These are phyloP conservation scores for Linnemannia schmuckeri DNA, from an alignment of 192 early-diverging fungal genomes.

Conservation along the genomic window DNA sequence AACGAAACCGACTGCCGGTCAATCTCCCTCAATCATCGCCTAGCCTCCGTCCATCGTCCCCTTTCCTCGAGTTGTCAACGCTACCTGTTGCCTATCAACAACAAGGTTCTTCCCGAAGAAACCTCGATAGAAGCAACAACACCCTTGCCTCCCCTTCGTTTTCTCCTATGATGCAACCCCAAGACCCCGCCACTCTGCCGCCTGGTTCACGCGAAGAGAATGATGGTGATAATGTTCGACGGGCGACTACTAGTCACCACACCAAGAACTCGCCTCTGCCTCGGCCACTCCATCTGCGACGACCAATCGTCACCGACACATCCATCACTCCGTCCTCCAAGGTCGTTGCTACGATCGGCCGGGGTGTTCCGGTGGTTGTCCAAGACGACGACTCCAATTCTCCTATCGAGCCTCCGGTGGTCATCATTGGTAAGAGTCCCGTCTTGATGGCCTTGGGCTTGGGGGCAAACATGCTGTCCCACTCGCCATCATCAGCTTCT, in stretches of 20 bases:
- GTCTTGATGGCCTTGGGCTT: background rate
- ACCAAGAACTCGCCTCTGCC: slow-evolving; percentile 12
- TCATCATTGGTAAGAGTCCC: slow-evolving; percentile 1
- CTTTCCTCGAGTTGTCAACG: background rate
- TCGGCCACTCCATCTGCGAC: slow-evolving; percentile 14
- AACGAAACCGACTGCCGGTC: background rate
- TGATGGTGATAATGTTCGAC: background rate
- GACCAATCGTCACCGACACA: slow-evolving; percentile 16
- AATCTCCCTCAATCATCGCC: background rate
- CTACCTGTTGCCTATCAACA: slow-evolving; percentile 1
- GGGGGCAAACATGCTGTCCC: background rate
- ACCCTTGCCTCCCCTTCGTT: background rate
- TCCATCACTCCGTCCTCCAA: slow-evolving; percentile 7
- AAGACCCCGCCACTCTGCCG: background rate
- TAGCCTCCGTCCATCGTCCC: background rate
- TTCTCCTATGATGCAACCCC: background rate
- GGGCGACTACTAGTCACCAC: background rate
- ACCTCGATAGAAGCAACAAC: slow-evolving; percentile 1
- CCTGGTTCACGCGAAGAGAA: background rate
- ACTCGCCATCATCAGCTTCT: background rate
- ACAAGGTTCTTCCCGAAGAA: slow-evolving; percentile 4
- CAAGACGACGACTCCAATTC: background rate
- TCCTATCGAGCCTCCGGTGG: background rate
- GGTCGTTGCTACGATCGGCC: slow-evolving; percentile 1
- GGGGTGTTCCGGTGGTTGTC: background rate